A percentile compares a stretch with the other conserved stretches of the same genome.
Evolutionary conservation across 768 basidiomycete genomes (phyloP).

Genomic region (Boletus vinaceobasis): DNA sequence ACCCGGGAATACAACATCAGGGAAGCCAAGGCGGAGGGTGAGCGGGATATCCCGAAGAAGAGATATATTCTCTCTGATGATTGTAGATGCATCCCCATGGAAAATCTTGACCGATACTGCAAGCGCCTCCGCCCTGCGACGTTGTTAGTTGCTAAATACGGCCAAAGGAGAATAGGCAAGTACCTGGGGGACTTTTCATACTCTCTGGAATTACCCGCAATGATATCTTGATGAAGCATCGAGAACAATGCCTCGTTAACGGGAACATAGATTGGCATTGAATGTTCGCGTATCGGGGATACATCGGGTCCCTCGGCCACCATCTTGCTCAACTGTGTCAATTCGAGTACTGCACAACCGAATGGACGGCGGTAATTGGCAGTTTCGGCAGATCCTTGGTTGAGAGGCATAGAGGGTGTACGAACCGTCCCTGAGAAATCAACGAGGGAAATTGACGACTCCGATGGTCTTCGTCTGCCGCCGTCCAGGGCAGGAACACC

Average conservation of each 20-base stretch:
- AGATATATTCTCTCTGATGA: constrained; percentile 81
- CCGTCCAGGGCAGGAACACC: constrained; percentile 39
- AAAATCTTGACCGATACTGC: constrained; percentile 85
- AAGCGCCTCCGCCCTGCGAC: constrained; percentile 74
- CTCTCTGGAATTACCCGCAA: constrained; percentile 71
- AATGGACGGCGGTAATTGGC: constrained; percentile 79
- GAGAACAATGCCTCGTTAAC: constrained; percentile 83
- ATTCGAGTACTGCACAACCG: constrained; percentile 91
- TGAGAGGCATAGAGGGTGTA: constrained; percentile 20
- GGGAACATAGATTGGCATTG: constrained; percentile 86
- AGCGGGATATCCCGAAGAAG: constrained; percentile 77
- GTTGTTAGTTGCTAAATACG: background rate
- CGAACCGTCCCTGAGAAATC: constrained; percentile 29
- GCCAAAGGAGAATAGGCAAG: constrained; percentile 18
- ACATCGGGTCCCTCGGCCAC: constrained; percentile 61
- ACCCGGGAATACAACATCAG: constrained; percentile 93
- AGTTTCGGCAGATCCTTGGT: constrained; percentile 32
- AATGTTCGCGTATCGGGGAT: constrained; percentile 66
- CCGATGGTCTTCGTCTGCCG: constrained; percentile 51
- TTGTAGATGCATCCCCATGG: constrained; percentile 71
- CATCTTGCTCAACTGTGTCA: constrained; percentile 72
- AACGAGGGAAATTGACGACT: constrained; percentile 41
- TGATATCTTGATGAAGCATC: constrained; percentile 93
- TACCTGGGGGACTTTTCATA: constrained; percentile 82
- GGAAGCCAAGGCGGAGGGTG: constrained; percentile 87